Evolutionary conservation across 345 rosid genomes (phyloP).

Genomic region (Euphorbia pulcherrima): DNA sequence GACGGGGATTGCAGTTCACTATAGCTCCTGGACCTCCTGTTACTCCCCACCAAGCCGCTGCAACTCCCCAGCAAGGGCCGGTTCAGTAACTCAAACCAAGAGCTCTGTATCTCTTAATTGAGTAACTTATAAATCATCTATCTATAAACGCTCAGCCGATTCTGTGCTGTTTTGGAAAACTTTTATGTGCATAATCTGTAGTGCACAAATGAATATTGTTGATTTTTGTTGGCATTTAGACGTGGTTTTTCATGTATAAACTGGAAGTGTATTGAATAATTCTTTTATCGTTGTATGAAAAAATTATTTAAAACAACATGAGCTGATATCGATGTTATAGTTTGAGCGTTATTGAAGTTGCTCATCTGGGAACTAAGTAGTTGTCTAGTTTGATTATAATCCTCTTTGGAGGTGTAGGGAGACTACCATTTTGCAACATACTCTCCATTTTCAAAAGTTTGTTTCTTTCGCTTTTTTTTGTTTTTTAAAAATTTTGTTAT

Average conservation of each 20-base stretch:
- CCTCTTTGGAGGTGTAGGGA: no score
- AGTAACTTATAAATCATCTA: neutral
- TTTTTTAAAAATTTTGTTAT: no score
- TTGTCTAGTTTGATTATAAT: no score
- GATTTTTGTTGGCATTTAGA: neutral
- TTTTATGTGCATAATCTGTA: neutral
- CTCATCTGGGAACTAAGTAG: no score
- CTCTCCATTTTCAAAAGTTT: no score
- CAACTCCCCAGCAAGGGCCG: conserved; percentile 44
- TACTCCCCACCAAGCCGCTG: conserved; percentile 20
- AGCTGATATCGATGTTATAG: neutral
- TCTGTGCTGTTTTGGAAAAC: conserved; percentile 10
- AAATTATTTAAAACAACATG: neutral
- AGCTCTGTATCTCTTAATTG: conserved; percentile 8
- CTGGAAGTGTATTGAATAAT: neutral
- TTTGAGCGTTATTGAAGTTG: no score
- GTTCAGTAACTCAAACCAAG: conserved; percentile 27
- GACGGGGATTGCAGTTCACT: conserved; percentile 18
- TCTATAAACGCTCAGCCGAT: conserved; percentile 4
- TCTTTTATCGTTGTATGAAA: no score
- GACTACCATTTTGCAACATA: no score
- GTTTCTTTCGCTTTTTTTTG: no score
- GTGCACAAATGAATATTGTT: conserved; percentile 5
- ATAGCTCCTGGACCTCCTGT: conserved; percentile 19
- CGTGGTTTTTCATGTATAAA: neutral